phyloP scores from a whole-genome alignment of 371 early-diverging fungal species.

The Smittium culicis region DNA sequence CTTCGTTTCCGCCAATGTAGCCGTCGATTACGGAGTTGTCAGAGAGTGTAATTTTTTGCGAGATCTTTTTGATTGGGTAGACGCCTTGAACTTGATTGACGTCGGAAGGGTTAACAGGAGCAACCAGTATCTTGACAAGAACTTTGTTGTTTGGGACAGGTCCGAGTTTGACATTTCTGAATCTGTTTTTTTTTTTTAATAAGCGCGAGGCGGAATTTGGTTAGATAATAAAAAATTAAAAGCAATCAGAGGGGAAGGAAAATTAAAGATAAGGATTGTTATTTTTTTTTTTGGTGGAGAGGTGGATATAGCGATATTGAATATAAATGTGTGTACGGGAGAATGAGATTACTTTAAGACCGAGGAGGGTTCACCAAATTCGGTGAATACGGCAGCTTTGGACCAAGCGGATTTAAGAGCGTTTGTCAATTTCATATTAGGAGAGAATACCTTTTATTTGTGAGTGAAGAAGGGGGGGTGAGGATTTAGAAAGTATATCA shows the following conservation, averaged over 20 bases:
- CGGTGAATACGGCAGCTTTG: too few species aligned
- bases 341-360: too few species aligned
- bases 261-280: not conserved
- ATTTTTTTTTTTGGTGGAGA: too few species aligned
- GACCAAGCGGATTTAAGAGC: too few species aligned
- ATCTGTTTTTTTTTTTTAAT: not conserved
- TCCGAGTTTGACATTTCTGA: not conserved
- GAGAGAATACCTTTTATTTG: too few species aligned
- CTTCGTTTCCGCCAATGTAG: conserved; percentile 76
- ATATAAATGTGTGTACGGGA: too few species aligned
- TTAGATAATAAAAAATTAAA: not conserved
- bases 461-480: too few species aligned
- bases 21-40: conserved; percentile 19
- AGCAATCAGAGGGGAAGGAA: not conserved
- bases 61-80: conserved; percentile 42
- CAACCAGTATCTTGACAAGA: conserved; percentile 57
- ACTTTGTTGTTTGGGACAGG: conserved; percentile 7
- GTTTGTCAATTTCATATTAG: too few species aligned
- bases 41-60: conserved; percentile 24
- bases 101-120: conserved; percentile 89
- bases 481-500: too few species aligned
- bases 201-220: too few species aligned
- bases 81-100: conserved; percentile 88
- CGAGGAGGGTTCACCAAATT: too few species aligned
- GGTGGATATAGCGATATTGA: too few species aligned